Percentiles rank a stretch among this genome's conserved stretches.
These are phyloP conservation scores for Trypanosoma platydactyli DNA, from an alignment of 208 protist species.

Conservation along the genomic window DNA sequence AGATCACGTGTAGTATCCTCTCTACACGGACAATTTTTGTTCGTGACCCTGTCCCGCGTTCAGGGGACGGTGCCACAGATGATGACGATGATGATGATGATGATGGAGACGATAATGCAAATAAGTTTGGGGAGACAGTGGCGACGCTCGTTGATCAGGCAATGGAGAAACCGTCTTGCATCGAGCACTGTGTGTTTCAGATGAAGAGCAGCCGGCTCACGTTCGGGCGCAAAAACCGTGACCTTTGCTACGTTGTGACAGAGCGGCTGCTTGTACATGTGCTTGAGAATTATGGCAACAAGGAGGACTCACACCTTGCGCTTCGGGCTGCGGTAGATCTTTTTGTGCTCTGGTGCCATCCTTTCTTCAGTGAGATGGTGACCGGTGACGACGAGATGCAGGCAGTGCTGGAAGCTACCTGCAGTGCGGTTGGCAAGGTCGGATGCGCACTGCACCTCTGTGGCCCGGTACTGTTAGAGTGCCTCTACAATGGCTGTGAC, in stretches of 20 bases:
- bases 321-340: constrained; percentile 33
- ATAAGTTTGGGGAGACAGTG: constrained; percentile 43
- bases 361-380: constrained; percentile 65
- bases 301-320: constrained; percentile 14
- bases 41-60: constrained; percentile 44
- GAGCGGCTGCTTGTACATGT: constrained; percentile 66
- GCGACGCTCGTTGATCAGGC: constrained; percentile 40
- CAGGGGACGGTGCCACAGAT: neutral
- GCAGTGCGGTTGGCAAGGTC: constrained; percentile 44
- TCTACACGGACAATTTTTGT: constrained; percentile 64
- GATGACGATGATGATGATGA: constrained; percentile 34
- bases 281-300: constrained; percentile 27
- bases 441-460: constrained; percentile 48
- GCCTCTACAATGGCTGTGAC: constrained; percentile 73
- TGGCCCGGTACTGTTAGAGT: constrained; percentile 58
- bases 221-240: constrained; percentile 43
- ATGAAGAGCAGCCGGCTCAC: constrained; percentile 65
- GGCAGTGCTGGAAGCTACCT: constrained; percentile 63
- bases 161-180: constrained; percentile 46
- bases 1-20: constrained; percentile 36
- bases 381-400: constrained; percentile 63
- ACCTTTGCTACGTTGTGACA: constrained; percentile 75
- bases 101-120: constrained; percentile 37
- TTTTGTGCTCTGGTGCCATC: constrained; percentile 69
- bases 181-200: constrained; percentile 51